Conservation (phyloP, 2,329 filamentous ascomycete species). For the Phyllosticta citriasiana region DNA sequence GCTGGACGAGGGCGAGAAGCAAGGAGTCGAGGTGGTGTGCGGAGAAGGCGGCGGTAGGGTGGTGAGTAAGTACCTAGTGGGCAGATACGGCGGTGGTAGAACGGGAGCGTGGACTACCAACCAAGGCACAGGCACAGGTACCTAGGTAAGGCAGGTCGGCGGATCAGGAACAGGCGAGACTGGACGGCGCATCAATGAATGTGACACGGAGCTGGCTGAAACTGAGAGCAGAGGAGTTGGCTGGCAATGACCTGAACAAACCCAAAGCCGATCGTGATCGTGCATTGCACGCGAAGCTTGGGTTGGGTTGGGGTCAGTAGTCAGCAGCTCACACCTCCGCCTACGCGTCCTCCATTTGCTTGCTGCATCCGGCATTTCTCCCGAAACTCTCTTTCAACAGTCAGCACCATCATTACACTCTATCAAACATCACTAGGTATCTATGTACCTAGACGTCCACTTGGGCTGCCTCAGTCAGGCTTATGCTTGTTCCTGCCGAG, state of each 20-base stretch:
- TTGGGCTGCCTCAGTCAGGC: neutral
- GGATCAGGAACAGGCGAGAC: neutral
- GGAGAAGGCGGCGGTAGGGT: neutral
- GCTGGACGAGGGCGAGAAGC: conserved; percentile 1
- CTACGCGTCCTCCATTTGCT: neutral
- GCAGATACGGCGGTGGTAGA: neutral
- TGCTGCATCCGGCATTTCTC: neutral
- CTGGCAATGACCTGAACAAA: neutral
- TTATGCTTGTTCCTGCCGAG: neutral
- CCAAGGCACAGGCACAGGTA: neutral
- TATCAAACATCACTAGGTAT: neutral
- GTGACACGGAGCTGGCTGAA: neutral
- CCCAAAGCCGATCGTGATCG: neutral
- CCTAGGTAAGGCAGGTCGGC: neutral
- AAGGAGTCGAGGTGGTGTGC: conserved; percentile 9
- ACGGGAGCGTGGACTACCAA: neutral
- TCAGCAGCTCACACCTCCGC: neutral
- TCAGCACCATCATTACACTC: neutral
- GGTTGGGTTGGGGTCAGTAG: neutral
- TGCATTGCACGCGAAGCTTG: neutral
- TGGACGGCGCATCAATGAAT: neutral
- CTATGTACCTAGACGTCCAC: neutral
- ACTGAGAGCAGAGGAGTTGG: neutral
- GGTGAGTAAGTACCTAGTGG: neutral
- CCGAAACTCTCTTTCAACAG: neutral